Evolutionary conservation across 768 basidiomycete genomes (phyloP).

Genomic region (Wakefieldia striispora): DNA sequence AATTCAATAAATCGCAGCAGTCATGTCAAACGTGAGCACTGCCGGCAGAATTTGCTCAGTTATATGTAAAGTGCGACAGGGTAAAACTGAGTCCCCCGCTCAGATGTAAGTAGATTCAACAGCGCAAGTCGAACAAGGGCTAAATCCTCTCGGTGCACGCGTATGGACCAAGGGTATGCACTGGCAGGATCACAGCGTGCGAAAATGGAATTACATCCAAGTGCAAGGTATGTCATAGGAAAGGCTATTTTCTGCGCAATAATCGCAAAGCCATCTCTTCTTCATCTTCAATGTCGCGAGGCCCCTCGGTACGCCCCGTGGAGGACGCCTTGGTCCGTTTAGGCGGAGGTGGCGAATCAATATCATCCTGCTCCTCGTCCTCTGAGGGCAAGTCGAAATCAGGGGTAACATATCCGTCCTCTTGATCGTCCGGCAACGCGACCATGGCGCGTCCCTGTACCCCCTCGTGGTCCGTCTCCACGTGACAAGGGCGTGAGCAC

Average conservation of each 20-base stretch:
- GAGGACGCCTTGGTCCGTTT: conserved; percentile 32
- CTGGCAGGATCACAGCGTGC: no score
- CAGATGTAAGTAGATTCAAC: no score
- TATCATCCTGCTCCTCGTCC: conserved; percentile 36
- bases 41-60: not conserved
- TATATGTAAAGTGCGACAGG: conserved; percentile 1
- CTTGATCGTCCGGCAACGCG: conserved; percentile 44
- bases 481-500: not conserved
- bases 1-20: no score
- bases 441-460: conserved; percentile 16
- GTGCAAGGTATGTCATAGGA: no score
- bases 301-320: conserved; percentile 18
- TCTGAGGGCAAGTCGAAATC: conserved; percentile 55
- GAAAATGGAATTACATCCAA: no score
- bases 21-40: no score
- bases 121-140: not conserved
- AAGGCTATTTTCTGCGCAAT: conserved; percentile 37
- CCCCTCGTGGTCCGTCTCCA: conserved; percentile 27
- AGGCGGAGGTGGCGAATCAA: conserved; percentile 21
- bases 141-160: conserved; percentile 4
- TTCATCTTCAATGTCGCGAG: conserved; percentile 47
- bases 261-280: conserved; percentile 66
- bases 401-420: conserved; percentile 73
- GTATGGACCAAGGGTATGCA: not conserved
- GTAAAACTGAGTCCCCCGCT: no score